These are phyloP conservation scores for Aspergillus latus DNA, from an alignment of 2,329 filamentous ascomycete genomes.

Conservation along the genomic window DNA sequence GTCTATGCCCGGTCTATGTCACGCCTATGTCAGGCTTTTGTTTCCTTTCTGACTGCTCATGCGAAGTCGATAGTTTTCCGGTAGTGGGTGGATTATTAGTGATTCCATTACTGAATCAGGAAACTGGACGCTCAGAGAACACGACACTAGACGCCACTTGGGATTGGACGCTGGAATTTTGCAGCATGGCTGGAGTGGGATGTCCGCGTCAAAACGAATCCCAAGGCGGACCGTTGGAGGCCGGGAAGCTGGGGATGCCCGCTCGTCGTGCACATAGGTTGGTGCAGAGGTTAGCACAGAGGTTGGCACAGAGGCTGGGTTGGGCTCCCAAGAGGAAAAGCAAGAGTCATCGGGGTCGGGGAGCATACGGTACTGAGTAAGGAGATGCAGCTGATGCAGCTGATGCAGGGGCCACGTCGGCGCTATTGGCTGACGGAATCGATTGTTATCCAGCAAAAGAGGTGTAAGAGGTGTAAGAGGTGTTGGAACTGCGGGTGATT, in stretches of 20 bases:
- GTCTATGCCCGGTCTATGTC: too few relatives aligned
- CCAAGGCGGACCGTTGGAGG: not conserved
- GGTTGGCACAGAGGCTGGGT: not conserved
- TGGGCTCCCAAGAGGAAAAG: constrained; percentile 7
- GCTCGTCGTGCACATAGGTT: not conserved
- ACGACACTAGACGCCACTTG: too few relatives aligned
- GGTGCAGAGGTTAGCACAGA: too few relatives aligned
- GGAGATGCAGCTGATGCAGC: constrained; percentile 6
- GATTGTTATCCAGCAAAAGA: not conserved
- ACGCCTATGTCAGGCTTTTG: not conserved
- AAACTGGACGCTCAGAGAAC: not conserved
- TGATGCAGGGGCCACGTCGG: constrained; percentile 11
- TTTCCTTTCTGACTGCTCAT: constrained; percentile 4
- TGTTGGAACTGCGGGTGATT: not conserved
- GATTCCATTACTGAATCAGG: constrained; percentile 3
- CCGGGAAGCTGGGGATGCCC: not conserved
- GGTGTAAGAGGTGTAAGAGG: not conserved
- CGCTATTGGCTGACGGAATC: not conserved
- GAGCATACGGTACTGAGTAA: constrained; percentile 5
- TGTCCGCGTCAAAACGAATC: not conserved
- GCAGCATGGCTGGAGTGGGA: constrained; percentile 3
- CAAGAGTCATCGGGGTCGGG: constrained; percentile 5
- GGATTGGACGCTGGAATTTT: not conserved
- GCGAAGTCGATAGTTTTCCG: not conserved
- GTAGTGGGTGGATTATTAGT: constrained; percentile 13